Conservation (phyloP, 2,329 filamentous ascomycete species). For the Helminthosporium solani region DNA sequence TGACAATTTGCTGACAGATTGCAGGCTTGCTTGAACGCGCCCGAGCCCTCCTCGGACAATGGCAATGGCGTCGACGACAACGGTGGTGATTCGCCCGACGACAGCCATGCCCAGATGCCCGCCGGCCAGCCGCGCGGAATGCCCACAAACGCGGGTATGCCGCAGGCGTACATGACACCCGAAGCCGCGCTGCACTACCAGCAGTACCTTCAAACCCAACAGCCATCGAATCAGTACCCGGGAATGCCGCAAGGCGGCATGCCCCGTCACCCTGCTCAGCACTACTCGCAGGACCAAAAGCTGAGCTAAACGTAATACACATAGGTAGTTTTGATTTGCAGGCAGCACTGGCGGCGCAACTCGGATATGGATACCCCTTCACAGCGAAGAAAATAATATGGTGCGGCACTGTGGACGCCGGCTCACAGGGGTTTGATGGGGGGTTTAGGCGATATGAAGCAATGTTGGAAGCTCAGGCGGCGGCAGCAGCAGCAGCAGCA, state of each 20-base stretch:
- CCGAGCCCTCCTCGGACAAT: slow-evolving; percentile 78
- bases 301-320: slow-evolving; percentile 38
- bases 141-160: slow-evolving; percentile 66
- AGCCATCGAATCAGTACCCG: slow-evolving; percentile 66
- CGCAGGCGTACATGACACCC: slow-evolving; percentile 63
- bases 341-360: slow-evolving; percentile 35
- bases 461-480: slow-evolving; percentile 32
- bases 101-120: slow-evolving; percentile 76
- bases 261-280: slow-evolving; percentile 61
- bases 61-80: slow-evolving; percentile 61
- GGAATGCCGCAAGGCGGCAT: slow-evolving; percentile 75
- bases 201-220: slow-evolving; percentile 71
- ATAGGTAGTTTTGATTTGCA: slow-evolving; percentile 25
- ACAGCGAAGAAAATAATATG: slow-evolving; percentile 43
- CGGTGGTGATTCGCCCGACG: slow-evolving; percentile 83
- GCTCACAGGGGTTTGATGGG: slow-evolving; percentile 16
- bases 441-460: slow-evolving; percentile 33
- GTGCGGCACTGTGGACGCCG: slow-evolving; percentile 28
- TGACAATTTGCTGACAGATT: slow-evolving; percentile 37
- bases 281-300: slow-evolving; percentile 65
- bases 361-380: slow-evolving; percentile 43
- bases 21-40: slow-evolving; percentile 96
- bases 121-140: slow-evolving; percentile 68
- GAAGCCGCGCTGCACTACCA: slow-evolving; percentile 78
- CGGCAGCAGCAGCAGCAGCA: too few species aligned